A percentile compares a stretch with the other conserved stretches of the same genome.
Evolutionary conservation across 441 rosid genomes (phyloP).

Genomic region (Dalechampia spathulata): DNA sequence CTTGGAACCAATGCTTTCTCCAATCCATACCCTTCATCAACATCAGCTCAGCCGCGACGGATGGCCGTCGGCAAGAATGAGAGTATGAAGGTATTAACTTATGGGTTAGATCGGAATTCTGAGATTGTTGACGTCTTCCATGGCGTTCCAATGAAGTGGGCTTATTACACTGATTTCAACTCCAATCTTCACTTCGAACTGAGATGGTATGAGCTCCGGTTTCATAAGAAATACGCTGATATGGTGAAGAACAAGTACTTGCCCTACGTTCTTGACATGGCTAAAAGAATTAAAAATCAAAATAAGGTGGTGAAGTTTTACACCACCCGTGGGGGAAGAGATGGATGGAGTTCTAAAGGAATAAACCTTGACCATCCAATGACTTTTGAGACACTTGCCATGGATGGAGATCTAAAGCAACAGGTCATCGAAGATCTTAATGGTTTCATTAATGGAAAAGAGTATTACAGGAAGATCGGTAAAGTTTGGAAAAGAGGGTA

Average conservation of each 20-base stretch:
- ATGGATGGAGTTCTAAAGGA: slow-evolving; percentile 29
- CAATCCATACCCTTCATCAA: no score
- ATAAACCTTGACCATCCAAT: slow-evolving; percentile 44
- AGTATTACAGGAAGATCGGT: slow-evolving; percentile 47
- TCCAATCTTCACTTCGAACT: slow-evolving; percentile 17
- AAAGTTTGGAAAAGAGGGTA: slow-evolving; percentile 58
- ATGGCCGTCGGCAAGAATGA: slow-evolving; percentile 27
- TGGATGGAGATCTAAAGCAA: slow-evolving; percentile 35
- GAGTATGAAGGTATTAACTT: slow-evolving; percentile 16
- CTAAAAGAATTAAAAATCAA: slow-evolving; percentile 31
- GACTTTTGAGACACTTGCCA: slow-evolving; percentile 38
- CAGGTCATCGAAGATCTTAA: slow-evolving; percentile 31
- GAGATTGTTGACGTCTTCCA: slow-evolving; percentile 22
- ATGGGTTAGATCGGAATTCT: slow-evolving; percentile 22
- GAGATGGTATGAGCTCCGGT: slow-evolving; percentile 41
- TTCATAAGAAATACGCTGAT: slow-evolving; percentile 29
- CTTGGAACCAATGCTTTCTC: slow-evolving; percentile 17
- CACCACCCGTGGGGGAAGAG: slow-evolving; percentile 21
- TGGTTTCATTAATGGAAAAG: slow-evolving; percentile 31
- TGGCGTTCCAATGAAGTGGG: slow-evolving; percentile 25
- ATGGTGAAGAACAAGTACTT: slow-evolving; percentile 31
- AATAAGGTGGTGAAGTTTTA: slow-evolving; percentile 33
- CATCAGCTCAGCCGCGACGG: slow-evolving; percentile 10
- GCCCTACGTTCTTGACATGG: slow-evolving; percentile 25
- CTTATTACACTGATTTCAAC: slow-evolving; percentile 16